Base-by-base conservation (phyloP, 108 stramenopile genomes). In the Stephanodiscus triporus region DNA sequence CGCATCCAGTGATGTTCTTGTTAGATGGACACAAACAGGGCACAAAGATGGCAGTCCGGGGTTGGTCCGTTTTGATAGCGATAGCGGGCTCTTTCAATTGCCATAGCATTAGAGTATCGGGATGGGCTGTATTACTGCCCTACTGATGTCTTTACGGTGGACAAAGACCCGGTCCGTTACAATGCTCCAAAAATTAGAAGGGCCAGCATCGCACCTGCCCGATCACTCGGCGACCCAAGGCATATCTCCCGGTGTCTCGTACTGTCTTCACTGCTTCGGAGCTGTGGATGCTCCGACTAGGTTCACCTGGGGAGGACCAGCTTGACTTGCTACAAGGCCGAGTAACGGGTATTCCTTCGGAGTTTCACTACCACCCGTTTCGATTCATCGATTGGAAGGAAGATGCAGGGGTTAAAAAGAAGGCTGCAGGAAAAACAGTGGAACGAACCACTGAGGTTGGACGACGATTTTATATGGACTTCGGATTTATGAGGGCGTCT, bases 381-480 rank as follows among this genome's bases (percentile, higher is more conserved):
- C 40, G 19, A 8, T 19, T 19, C 11, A 26, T 60, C 29, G 59
- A 36, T 9, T 19, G 32, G 14, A 30, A 30, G 19, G 37, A 60
- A 9, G n/a, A 60, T 6, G n/a, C 45, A 14, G n/a, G 45, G 40
- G 40, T 61, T 0, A 22, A 61, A 29, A 8, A 16, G 14, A 17
- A 63, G 20, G 42, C 63, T 0, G 24, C 34, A 4, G 20, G 17
- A 42, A 7, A 5, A 5, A 5, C 32, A 4, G 32, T 34, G 32
- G 32, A 34, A 34, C 32, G 32, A 4, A 34, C 45, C n/a, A 14
- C 36, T 5, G n/a, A 63, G 37, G 34, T 23, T 23, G 63, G 38
- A 8, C 17, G 45, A 38, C 63, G 26, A 9, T 63, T 63, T 43
- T 38, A 63, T 20, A 24, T 42, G 40, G 63, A 63, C 40, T 63